A percentile compares a stretch with the other conserved stretches of the same genome.
Conservation (phyloP, 2,329 filamentous ascomycete genomes). For the Ophiostoma novo-ulmi region DNA sequence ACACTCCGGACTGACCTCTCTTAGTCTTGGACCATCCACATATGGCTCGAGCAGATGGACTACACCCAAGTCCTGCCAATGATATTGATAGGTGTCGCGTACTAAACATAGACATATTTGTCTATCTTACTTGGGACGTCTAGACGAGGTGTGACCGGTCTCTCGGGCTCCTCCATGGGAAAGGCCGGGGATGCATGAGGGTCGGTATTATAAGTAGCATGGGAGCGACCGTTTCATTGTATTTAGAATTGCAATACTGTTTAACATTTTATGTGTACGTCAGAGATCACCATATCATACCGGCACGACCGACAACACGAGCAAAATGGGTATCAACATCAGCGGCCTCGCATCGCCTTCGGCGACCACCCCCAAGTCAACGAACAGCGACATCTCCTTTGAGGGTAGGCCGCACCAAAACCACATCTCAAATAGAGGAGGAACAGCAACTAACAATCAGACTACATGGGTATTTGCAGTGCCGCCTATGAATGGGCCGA, state of each 20-base stretch:
- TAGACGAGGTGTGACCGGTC: constrained; percentile 20
- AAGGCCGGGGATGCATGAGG: constrained; percentile 7
- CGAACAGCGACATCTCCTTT: constrained; percentile 24
- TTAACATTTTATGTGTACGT: neutral
- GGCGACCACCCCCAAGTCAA: constrained; percentile 7
- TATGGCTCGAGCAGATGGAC: neutral
- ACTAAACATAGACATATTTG: neutral
- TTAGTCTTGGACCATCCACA: neutral
- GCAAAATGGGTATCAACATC: constrained; percentile 24
- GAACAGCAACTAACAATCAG: constrained; percentile 32
- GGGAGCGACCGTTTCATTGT: neutral
- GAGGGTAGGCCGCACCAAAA: constrained; percentile 21
- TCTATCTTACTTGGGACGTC: neutral
- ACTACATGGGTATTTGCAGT: constrained; percentile 47
- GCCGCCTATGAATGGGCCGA: constrained; percentile 59
- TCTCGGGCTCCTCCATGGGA: constrained; percentile 22
- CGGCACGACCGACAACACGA: neutral
- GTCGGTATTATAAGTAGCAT: neutral
- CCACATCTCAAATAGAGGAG: neutral
- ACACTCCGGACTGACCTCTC: neutral
- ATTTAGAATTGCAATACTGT: neutral
- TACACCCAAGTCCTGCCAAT: neutral
- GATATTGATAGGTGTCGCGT: neutral
- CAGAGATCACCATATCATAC: neutral
- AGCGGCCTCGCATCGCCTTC: constrained; percentile 19